These are phyloP conservation scores for Hypsizygus marmoreus DNA, from an alignment of 768 basidiomycete genomes.

Conservation along the genomic window DNA sequence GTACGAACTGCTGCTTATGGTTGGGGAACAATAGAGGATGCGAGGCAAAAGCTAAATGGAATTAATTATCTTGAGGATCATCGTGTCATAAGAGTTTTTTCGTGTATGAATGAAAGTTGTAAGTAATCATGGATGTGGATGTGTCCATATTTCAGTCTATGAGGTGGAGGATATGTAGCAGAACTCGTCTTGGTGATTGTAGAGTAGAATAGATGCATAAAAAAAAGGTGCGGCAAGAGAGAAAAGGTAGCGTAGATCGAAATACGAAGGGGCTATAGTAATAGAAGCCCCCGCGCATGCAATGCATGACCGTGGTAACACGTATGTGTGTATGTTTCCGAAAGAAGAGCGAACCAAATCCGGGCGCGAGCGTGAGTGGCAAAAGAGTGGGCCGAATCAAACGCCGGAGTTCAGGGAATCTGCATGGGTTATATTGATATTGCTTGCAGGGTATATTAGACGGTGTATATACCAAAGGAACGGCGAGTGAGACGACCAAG, in stretches of 20 bases:
- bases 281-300: background rate
- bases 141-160: slow-evolving; percentile 10
- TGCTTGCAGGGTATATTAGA: slow-evolving; percentile 30
- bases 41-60: slow-evolving; percentile 12
- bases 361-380: too few relatives aligned
- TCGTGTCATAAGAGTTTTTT: slow-evolving; percentile 17
- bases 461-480: slow-evolving; percentile 23
- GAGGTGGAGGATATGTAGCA: background rate
- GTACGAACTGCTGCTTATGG: slow-evolving; percentile 1
- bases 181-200: slow-evolving; percentile 6
- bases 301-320: slow-evolving; percentile 5
- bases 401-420: slow-evolving; percentile 4
- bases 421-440: slow-evolving; percentile 20
- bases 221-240: slow-evolving; percentile 5
- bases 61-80: slow-evolving; percentile 18
- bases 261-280: slow-evolving; percentile 2
- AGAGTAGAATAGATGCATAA: slow-evolving; percentile 4
- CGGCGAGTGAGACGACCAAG: slow-evolving; percentile 18
- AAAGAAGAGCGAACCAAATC: slow-evolving; percentile 3
- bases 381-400: slow-evolving; percentile 1
- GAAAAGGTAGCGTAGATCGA: slow-evolving; percentile 11
- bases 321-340: slow-evolving; percentile 10
- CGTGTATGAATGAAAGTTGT: slow-evolving; percentile 12
- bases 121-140: slow-evolving; percentile 12
- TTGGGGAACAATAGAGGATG: background rate